Base-by-base conservation (phyloP, 352 stramenopile genomes). In the Phytophthora kernoviae region DNA sequence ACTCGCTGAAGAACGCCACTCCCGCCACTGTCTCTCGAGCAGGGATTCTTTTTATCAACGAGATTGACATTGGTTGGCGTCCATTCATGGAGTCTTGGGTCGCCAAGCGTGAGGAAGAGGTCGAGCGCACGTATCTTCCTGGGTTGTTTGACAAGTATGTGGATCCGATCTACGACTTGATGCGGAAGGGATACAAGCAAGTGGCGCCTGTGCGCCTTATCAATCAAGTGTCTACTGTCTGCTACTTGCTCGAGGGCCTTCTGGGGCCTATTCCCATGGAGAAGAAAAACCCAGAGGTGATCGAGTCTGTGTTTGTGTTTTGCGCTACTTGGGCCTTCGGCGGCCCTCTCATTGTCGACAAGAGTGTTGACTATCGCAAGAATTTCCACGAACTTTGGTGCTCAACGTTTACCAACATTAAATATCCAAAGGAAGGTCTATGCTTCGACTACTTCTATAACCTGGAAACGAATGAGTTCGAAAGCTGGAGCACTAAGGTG, bases 361-460 rank as follows among this genome's bases (percentile, higher is more conserved):
- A 95, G 55, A 92, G 81, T 44, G 71, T 93, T 15, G 87, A 95
- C 50, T 95, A 96, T 57, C 84, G 94, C 40, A 95, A 94, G 49
- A 96, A 96, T 30, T 95, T 95, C 46, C 83, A 95, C 51, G 84
- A 94, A 43, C 62, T 94, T 11, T 96, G 88, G 88, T 87, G 79
- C 34, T 72, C 84, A 0, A 79, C 84, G 20, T 95, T 92, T 58
- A 81, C 87, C 0, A 90, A 70, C 52, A 68, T 95, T 62, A 98
- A 98, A 55, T 98, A 98, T 59, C 94, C 96, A 0, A 98, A 98
- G 60, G 95, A 98, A 62, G 94, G 93, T 5, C 54, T 93, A 5
- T 98, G 94, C 63, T 99, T 99, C 58, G 97, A 99, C 75, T 99
- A 98, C 68, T 98, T 98, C 58, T 99, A 97, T 68, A 97, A 98